Percentiles rank a stretch among this genome's conserved stretches.
Evolutionary conservation across 1,284 basidiomycete genomes (phyloP).

Genomic region (Thelephora terrestris): DNA sequence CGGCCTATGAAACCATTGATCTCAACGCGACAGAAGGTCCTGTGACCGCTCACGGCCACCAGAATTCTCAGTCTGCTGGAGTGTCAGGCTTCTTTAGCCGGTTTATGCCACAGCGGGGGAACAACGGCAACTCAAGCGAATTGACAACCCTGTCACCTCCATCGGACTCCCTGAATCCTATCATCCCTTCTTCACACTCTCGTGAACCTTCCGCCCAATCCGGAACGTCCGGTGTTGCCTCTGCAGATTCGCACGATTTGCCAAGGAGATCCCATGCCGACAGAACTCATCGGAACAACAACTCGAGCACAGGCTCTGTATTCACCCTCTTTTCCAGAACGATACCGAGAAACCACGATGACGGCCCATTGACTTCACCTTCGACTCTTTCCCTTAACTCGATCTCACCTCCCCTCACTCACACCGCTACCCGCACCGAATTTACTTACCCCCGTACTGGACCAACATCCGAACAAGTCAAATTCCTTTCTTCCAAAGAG

Average conservation of each 20-base stretch:
- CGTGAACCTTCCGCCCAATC: conserved; percentile 14
- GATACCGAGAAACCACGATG: conserved; percentile 14
- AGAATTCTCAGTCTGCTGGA: conserved; percentile 8
- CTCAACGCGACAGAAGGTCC: conserved; percentile 2
- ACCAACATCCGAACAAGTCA: conserved; percentile 42
- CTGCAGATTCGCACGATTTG: conserved; percentile 10
- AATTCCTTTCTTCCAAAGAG: conserved; percentile 37
- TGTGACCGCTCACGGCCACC: conserved; percentile 4
- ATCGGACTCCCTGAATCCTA: neutral
- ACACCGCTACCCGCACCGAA: conserved; percentile 38
- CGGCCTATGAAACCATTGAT: neutral
- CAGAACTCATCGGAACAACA: conserved; percentile 7
- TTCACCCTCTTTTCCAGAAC: conserved; percentile 20
- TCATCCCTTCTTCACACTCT: neutral
- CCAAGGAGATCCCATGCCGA: neutral
- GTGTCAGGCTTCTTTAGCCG: conserved; percentile 16
- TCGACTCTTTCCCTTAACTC: conserved; percentile 34
- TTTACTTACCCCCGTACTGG: conserved; percentile 38
- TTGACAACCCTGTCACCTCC: conserved; percentile 8
- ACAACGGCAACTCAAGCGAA: neutral
- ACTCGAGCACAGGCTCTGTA: conserved; percentile 23
- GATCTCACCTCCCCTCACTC: conserved; percentile 40
- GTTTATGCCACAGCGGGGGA: conserved; percentile 15
- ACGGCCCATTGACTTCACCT: conserved; percentile 24
- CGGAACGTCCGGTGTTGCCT: conserved; percentile 1